These are phyloP conservation scores for Moesziomyces sp. DNA, from an alignment of 1,284 basidiomycete genomes.

Conservation along the genomic window DNA sequence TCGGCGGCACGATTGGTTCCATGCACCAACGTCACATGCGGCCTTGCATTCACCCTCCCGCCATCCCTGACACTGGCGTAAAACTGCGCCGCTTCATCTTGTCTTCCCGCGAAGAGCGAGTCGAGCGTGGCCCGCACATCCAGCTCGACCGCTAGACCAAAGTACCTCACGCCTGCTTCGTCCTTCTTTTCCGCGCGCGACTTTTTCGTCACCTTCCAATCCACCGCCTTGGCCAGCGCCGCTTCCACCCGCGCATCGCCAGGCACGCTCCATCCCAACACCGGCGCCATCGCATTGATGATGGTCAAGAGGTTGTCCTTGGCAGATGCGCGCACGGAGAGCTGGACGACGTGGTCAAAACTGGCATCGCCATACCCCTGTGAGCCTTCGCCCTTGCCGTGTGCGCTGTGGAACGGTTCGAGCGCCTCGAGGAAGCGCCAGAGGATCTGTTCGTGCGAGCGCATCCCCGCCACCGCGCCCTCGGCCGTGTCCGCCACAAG, in stretches of 20 bases:
- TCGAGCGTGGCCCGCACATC: slow-evolving; percentile 29
- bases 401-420: slow-evolving; percentile 73
- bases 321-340: slow-evolving; percentile 72
- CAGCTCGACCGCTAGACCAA: slow-evolving; percentile 53
- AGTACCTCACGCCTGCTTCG: slow-evolving; percentile 42
- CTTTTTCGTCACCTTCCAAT: slow-evolving; percentile 29
- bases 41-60: slow-evolving; percentile 73
- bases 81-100: slow-evolving; percentile 3
- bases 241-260: slow-evolving; percentile 4
- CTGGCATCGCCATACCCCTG: slow-evolving; percentile 69
- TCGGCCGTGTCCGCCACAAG: slow-evolving; percentile 37
- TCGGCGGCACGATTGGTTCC: slow-evolving; percentile 7
- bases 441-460: slow-evolving; percentile 80
- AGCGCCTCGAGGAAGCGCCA: slow-evolving; percentile 76
- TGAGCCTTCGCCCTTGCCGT: slow-evolving; percentile 60
- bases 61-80: slow-evolving; percentile 58
- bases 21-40: slow-evolving; percentile 91
- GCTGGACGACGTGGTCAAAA: slow-evolving; percentile 77
- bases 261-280: slow-evolving; percentile 32
- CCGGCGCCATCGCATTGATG: slow-evolving; percentile 11
- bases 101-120: not conserved
- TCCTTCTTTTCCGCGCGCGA: slow-evolving; percentile 1
- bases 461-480: slow-evolving; percentile 6
- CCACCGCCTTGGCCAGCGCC: slow-evolving; percentile 34
- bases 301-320: slow-evolving; percentile 35